phyloP scores from a whole-genome alignment of 2,329 filamentous ascomycete genomes.

The Alternaria metachromatica region DNA sequence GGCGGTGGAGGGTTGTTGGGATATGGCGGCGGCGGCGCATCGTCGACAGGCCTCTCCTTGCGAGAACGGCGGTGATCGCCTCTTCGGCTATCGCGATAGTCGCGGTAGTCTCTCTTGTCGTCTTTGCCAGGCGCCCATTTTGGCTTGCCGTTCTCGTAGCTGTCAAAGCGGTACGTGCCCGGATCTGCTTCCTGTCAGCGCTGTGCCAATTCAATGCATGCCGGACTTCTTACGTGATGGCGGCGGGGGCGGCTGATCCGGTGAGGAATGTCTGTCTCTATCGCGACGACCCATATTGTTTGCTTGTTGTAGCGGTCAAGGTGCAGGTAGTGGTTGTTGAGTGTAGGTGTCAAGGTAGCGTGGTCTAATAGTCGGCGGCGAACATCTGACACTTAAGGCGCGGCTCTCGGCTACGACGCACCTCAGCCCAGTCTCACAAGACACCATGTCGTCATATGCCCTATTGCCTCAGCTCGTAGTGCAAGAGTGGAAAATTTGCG shows the following conservation, averaged over 20 bases:
- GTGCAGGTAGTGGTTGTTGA: neutral
- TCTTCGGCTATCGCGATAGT: slow-evolving; percentile 29
- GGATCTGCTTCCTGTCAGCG: slow-evolving; percentile 22
- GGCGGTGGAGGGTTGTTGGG: slow-evolving; percentile 9
- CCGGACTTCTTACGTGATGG: slow-evolving; percentile 4
- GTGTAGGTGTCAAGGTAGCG: slow-evolving; percentile 1
- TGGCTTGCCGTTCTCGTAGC: slow-evolving; percentile 38
- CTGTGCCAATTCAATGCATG: neutral
- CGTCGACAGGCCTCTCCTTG: slow-evolving; percentile 18
- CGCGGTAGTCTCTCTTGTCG: slow-evolving; percentile 29
- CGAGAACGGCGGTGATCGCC: slow-evolving; percentile 26
- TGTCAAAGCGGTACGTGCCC: slow-evolving; percentile 34
- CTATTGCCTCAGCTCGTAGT: slow-evolving; percentile 12
- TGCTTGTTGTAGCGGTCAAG: neutral
- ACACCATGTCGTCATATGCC: slow-evolving; percentile 26
- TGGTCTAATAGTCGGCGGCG: slow-evolving; percentile 1
- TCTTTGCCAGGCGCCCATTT: slow-evolving; percentile 33
- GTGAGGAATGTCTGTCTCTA: slow-evolving; percentile 4
- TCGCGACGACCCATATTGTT: slow-evolving; percentile 31
- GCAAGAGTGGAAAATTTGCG: slow-evolving; percentile 11
- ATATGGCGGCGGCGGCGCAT: slow-evolving; percentile 25
- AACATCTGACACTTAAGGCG: slow-evolving; percentile 22
- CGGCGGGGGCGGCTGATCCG: slow-evolving; percentile 27
- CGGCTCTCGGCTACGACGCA: slow-evolving; percentile 6
- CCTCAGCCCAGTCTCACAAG: slow-evolving; percentile 11